These are phyloP conservation scores for Pistacia atlantica DNA, from an alignment of 345 rosid genomes.

Conservation along the genomic window DNA sequence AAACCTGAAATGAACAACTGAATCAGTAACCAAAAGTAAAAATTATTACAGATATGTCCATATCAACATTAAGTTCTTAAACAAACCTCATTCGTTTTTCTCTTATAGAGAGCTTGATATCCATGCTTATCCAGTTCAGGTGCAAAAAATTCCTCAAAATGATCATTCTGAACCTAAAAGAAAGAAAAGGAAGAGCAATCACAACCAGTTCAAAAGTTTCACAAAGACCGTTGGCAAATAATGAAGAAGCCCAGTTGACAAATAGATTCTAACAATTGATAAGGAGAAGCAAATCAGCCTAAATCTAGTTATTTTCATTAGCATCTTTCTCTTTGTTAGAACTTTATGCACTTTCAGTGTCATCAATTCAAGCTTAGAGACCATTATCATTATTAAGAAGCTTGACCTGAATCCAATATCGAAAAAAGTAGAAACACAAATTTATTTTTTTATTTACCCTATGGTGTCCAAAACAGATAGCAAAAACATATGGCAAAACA, in stretches of 20 bases:
- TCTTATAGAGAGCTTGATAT: conserved; percentile 84
- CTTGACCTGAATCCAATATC: too few relatives aligned
- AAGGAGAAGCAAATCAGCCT: neutral
- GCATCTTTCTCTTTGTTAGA: neutral
- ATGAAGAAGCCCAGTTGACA: neutral
- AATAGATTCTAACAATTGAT: neutral
- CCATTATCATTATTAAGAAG: neutral
- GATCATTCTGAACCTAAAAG: conserved; percentile 91
- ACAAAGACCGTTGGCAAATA: neutral
- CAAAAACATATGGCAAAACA: neutral
- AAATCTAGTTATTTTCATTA: neutral
- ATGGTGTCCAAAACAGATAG: neutral
- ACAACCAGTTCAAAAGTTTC: neutral
- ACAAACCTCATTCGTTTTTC: conserved; percentile 87
- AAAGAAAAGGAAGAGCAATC: conserved; percentile 13
- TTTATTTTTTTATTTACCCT: neutral
- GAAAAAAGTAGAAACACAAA: neutral
- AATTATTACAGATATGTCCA: neutral
- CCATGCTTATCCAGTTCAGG: conserved; percentile 98
- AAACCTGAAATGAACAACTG: conserved; percentile 54
- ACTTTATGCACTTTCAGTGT: neutral
- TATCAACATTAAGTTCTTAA: neutral
- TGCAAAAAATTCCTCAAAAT: conserved; percentile 82
- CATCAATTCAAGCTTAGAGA: neutral
- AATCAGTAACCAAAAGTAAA: neutral